Base-by-base conservation (phyloP, 2,329 filamentous ascomycete species). In the Canariomyces notabilis region DNA sequence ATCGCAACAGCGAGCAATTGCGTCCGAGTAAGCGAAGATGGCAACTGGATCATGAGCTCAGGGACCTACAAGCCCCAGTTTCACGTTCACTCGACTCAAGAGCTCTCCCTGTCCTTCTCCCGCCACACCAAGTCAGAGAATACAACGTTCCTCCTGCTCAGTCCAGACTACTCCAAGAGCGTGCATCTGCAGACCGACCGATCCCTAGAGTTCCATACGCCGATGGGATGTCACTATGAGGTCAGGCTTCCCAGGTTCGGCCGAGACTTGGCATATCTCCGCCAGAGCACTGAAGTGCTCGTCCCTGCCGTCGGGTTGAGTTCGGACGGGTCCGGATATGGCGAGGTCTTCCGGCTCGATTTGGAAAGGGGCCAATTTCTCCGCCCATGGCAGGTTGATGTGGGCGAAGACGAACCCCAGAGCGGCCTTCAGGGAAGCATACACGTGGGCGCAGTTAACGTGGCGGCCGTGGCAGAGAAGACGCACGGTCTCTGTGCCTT, bases 1-100 rank as follows among this genome's bases (percentile, higher is more conserved):
- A 15, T 11, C 20, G 16, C 2, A 31, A 49, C 31, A 68, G 91
- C 94, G 33, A 95, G 89, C 63, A 81, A 84, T 57, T 96, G 91
- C 63, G 81, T 98, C 53, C 80, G 89, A 40, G 80, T 93, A 53
- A 95, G 88, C 59, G 90, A 95, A 48, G 93, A 98, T 78, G 91
- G 91, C 39, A 85, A 97, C 63, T 98, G 93, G 90, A 82, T 93
- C 33, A 93, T 96, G 87, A 94, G 87, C 60, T 94, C 90, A 42
- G 89, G 89, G 71, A 83, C 80, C 44, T 84, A 81, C 65, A 80
- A 75, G 66, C 73, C 63, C 26, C 56, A 95, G 65, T 95, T 97
- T 49, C 93, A 97, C 63, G 85, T 88, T n/a, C 94, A 98, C 68
- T 89, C 95, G 63, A 80, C 97, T 5, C 86, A 90, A 31, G 89